A percentile compares a stretch with the other conserved stretches of the same genome.
Evolutionary conservation across 768 basidiomycete genomes (phyloP).

Genomic region (Panaeolus cyanescens): DNA sequence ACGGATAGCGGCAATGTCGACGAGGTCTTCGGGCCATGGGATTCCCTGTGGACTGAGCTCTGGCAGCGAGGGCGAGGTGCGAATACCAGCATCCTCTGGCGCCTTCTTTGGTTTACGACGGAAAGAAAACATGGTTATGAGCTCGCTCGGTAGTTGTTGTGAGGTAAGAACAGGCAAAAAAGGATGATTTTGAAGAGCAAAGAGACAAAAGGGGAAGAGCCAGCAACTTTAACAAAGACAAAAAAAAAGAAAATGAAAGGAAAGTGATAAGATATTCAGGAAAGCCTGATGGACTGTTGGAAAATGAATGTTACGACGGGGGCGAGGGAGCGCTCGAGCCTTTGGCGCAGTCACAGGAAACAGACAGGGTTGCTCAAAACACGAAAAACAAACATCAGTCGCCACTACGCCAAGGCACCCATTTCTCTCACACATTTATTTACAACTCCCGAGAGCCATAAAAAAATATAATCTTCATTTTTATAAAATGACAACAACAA

Average conservation of each 20-base stretch:
- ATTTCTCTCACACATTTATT: slow-evolving; percentile 1
- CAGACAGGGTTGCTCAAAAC: slow-evolving; percentile 11
- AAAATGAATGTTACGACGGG: slow-evolving; percentile 6
- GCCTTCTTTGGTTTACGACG: slow-evolving; percentile 67
- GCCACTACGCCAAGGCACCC: background rate
- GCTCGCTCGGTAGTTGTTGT: background rate
- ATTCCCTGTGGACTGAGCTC: slow-evolving; percentile 75
- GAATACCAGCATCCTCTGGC: slow-evolving; percentile 50
- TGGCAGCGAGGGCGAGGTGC: slow-evolving; percentile 80
- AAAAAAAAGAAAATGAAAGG: slow-evolving; percentile 22
- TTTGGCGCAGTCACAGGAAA: slow-evolving; percentile 8
- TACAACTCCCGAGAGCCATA: background rate
- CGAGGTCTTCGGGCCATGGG: slow-evolving; percentile 83
- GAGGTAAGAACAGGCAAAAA: slow-evolving; percentile 7
- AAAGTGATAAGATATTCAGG: slow-evolving; percentile 24
- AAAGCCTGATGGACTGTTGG: slow-evolving; percentile 13
- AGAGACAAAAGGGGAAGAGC: background rate
- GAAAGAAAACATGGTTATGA: slow-evolving; percentile 66
- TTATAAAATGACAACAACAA: slow-evolving; percentile 8
- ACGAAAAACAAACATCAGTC: background rate
- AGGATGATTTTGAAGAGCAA: slow-evolving; percentile 16
- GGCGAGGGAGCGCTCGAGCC: slow-evolving; percentile 14
- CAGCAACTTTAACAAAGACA: slow-evolving; percentile 2
- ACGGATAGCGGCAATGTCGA: slow-evolving; percentile 70
- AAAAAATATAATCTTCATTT: background rate